phyloP scores from a whole-genome alignment of 495 filamentous ascomycete species.

The Bathelium albidoporum region DNA sequence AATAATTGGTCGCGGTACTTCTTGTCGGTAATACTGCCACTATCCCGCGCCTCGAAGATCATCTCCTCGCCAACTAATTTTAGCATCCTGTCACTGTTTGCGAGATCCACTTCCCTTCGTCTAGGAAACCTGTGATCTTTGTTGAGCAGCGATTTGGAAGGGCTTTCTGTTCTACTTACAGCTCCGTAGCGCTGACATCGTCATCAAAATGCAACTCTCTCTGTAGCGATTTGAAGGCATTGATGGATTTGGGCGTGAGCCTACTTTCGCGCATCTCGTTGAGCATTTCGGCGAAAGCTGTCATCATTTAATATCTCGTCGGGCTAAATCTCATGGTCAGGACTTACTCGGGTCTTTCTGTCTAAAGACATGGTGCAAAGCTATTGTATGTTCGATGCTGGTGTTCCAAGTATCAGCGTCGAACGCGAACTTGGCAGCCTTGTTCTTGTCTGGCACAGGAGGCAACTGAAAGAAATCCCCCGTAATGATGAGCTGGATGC shows the following conservation, averaged over 20 bases:
- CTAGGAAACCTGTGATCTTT: slow-evolving; percentile 63
- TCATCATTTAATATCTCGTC: not conserved
- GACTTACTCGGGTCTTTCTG: slow-evolving; percentile 73
- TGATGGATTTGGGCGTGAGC: slow-evolving; percentile 57
- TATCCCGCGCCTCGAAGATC: slow-evolving; percentile 61
- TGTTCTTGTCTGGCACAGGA: slow-evolving; percentile 73
- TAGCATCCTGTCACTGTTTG: slow-evolving; percentile 65
- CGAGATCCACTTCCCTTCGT: slow-evolving; percentile 75
- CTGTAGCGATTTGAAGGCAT: slow-evolving; percentile 58
- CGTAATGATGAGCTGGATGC: slow-evolving; percentile 91
- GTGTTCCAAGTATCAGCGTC: slow-evolving; percentile 85
- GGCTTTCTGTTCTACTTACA: slow-evolving; percentile 40
- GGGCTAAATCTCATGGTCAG: not conserved
- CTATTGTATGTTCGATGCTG: slow-evolving; percentile 89
- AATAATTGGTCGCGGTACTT: slow-evolving; percentile 65
- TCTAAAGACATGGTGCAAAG: slow-evolving; percentile 89
- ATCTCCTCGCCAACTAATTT: slow-evolving; percentile 56
- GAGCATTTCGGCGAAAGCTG: slow-evolving; percentile 83
- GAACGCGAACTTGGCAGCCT: slow-evolving; percentile 77
- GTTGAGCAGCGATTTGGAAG: slow-evolving; percentile 1
- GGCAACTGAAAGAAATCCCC: slow-evolving; percentile 97
- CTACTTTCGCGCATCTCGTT: slow-evolving; percentile 94
- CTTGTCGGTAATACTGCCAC: slow-evolving; percentile 60
- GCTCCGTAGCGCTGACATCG: slow-evolving; percentile 76
- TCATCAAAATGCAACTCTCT: slow-evolving; percentile 63